Percentiles rank a stretch among this genome's conserved stretches.
phyloP scores from a whole-genome alignment of 805 yeast species.

The Debaryomyces maramus region DNA sequence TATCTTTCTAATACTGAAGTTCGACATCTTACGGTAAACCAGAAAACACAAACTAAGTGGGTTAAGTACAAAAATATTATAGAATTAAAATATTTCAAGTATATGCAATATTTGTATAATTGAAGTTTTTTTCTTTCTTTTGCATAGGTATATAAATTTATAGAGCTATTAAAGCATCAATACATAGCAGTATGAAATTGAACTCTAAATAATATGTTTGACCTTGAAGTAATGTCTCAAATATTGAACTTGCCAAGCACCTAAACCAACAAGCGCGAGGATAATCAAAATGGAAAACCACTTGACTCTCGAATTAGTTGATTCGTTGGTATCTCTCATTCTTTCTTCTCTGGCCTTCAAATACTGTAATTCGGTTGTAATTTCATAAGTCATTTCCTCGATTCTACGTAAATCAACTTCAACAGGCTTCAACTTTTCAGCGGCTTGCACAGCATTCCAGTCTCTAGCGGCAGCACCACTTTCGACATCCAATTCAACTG shows the following conservation, averaged over 20 bases:
- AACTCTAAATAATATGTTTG: constrained; percentile 63
- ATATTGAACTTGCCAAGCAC: constrained; percentile 90
- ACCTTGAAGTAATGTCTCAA: constrained; percentile 89
- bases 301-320: constrained; percentile 90
- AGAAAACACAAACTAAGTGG: constrained; percentile 1
- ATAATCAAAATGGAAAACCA: constrained; percentile 76
- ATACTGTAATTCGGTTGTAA: constrained; percentile 76
- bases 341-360: constrained; percentile 85
- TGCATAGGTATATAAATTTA: background rate
- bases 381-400: constrained; percentile 83
- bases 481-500: constrained; percentile 87
- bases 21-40: background rate
- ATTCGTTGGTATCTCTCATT: constrained; percentile 94
- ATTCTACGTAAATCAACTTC: constrained; percentile 87
- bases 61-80: constrained; percentile 4
- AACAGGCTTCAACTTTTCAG: constrained; percentile 88
- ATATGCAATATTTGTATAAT: background rate
- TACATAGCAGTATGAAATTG: background rate
- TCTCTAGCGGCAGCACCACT: constrained; percentile 97
- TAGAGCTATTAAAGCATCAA: background rate
- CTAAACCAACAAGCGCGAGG: constrained; percentile 69
- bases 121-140: background rate
- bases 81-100: constrained; percentile 1
- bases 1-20: background rate
- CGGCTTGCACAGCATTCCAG: constrained; percentile 92